Percentiles rank a stretch among this genome's conserved stretches.
Conservation (phyloP, 768 basidiomycete species). For the Grammothele lineata region DNA sequence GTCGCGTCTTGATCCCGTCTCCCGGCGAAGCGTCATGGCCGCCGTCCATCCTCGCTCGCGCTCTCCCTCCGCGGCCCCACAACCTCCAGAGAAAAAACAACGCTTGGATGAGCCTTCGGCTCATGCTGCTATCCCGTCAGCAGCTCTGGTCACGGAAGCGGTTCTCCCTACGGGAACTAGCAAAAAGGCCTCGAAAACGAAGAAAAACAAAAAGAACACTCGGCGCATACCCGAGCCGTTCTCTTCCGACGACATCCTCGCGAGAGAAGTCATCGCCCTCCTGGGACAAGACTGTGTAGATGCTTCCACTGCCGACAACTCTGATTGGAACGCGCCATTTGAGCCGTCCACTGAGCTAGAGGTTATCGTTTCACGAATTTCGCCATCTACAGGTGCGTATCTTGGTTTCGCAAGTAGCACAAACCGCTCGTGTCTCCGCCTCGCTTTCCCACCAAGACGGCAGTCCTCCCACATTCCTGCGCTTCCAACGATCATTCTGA, state of each 20-base stretch:
- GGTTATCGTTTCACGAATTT: constrained; percentile 55
- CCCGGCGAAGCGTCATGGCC: constrained; percentile 6
- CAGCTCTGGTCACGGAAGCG: too few species aligned
- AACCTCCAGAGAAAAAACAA: constrained; percentile 28
- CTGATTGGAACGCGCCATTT: constrained; percentile 59
- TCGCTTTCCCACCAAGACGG: too few species aligned
- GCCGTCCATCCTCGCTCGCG: constrained; percentile 5
- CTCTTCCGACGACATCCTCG: constrained; percentile 72
- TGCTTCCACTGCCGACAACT: constrained; percentile 40
- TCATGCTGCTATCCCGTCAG: too few species aligned
- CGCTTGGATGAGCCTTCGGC: constrained; percentile 19
- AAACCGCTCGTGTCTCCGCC: too few species aligned
- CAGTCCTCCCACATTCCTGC: too few species aligned
- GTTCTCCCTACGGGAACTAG: not conserved
- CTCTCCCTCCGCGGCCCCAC: constrained; percentile 3
- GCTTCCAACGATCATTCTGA: too few species aligned
- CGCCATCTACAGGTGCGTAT: constrained; percentile 51
- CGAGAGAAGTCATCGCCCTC: constrained; percentile 63
- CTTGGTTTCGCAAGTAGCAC: too few species aligned
- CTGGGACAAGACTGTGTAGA: constrained; percentile 60
- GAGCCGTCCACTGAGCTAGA: constrained; percentile 52
- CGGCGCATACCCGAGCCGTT: constrained; percentile 52
- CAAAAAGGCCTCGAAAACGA: constrained; percentile 12
- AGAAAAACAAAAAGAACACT: constrained; percentile 31
- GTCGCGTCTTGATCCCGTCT: too few species aligned